Conservation (phyloP, 2,329 filamentous ascomycete species). For the Neopestalotiopsis clavispora region DNA sequence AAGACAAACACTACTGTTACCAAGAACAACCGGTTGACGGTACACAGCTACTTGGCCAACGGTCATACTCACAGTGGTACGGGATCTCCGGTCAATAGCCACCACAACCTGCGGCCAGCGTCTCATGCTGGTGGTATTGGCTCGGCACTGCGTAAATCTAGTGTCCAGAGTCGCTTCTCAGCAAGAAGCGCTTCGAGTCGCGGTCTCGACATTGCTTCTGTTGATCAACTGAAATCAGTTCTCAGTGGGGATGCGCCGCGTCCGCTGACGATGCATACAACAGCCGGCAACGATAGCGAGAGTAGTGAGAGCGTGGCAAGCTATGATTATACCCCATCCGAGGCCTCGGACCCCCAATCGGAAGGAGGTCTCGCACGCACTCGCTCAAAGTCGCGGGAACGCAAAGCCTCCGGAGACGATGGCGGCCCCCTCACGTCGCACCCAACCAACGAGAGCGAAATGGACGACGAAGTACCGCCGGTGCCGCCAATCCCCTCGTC, state of each 20-base stretch:
- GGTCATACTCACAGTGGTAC: slow-evolving; percentile 44
- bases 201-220: slow-evolving; percentile 57
- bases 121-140: slow-evolving; percentile 44
- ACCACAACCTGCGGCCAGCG: slow-evolving; percentile 54
- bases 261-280: slow-evolving; percentile 43
- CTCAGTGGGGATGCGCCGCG: slow-evolving; percentile 55
- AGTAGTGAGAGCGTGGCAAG: slow-evolving; percentile 72
- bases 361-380: slow-evolving; percentile 24
- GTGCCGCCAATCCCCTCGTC: slow-evolving; percentile 58
- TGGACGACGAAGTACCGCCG: slow-evolving; percentile 52
- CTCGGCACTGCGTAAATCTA: slow-evolving; percentile 55
- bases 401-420: slow-evolving; percentile 31
- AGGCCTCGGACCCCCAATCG: slow-evolving; percentile 35
- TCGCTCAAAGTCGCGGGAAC: slow-evolving; percentile 35
- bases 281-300: slow-evolving; percentile 52
- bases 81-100: slow-evolving; percentile 54
- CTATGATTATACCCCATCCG: slow-evolving; percentile 69
- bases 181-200: slow-evolving; percentile 47
- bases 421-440: slow-evolving; percentile 34
- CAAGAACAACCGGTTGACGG: slow-evolving; percentile 60
- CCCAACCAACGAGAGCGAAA: slow-evolving; percentile 35
- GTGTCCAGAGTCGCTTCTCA: slow-evolving; percentile 56
- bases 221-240: slow-evolving; percentile 68
- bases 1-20: slow-evolving; percentile 65
- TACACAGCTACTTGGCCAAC: slow-evolving; percentile 52